Evolutionary conservation across 768 basidiomycete species (phyloP).

Genomic region (Podaxis sp.): DNA sequence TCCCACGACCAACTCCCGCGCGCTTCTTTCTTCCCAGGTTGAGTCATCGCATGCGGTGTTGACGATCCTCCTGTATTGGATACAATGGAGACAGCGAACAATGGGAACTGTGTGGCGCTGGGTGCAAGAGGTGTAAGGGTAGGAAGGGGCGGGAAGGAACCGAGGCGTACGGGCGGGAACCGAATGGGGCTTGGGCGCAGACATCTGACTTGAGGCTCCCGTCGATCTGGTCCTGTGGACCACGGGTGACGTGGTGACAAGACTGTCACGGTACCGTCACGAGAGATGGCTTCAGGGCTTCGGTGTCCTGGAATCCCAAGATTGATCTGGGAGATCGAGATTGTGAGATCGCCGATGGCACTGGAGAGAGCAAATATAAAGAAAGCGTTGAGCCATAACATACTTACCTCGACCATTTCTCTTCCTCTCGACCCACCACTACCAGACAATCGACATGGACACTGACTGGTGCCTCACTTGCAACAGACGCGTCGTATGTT

Average conservation of each 20-base stretch:
- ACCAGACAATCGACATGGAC: constrained; percentile 45
- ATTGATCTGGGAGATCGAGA: constrained; percentile 13
- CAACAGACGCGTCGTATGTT: constrained; percentile 54
- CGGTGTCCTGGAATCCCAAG: neutral
- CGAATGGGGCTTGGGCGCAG: constrained; percentile 8
- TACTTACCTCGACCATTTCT: constrained; percentile 1
- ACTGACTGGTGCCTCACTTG: constrained; percentile 73
- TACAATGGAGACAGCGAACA: neutral
- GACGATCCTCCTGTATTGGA: neutral
- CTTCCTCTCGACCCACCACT: constrained; percentile 19
- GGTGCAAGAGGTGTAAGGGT: neutral
- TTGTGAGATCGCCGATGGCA: constrained; percentile 2
- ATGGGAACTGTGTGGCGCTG: neutral
- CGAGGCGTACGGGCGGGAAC: constrained; percentile 5
- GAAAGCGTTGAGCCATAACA: constrained; percentile 10
- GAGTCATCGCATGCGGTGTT: neutral
- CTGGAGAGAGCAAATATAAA: neutral
- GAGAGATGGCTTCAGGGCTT: constrained; percentile 1
- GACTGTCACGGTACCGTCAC: neutral
- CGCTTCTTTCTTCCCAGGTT: constrained; percentile 12
- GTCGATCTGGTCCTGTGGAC: constrained; percentile 5
- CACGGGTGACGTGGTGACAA: neutral
- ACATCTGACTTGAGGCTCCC: neutral
- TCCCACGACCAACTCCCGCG: constrained; percentile 2
- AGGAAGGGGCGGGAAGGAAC: neutral